Base-by-base conservation (phyloP, 352 stramenopile species). In the Pythium sp. region DNA sequence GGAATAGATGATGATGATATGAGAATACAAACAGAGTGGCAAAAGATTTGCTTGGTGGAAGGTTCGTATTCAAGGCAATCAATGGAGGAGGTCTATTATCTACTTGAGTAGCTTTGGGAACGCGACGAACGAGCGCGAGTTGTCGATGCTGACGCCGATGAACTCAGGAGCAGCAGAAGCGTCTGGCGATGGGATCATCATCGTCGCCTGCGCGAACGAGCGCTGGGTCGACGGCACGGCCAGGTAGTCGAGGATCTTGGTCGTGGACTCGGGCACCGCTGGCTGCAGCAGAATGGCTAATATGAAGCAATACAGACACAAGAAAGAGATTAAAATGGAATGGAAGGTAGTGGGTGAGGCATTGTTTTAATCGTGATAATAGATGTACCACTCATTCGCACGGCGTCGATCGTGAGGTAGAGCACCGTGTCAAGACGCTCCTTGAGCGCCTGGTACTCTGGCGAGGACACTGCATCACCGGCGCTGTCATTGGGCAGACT, bases 261-360 rank as follows among this genome's bases (percentile, higher is more conserved):
- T 70, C 24, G 85, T 67, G 12, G 84, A 78, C 55, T 81, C 68
- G 0, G 87, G 87, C 28, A 93, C 79, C 8, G 86, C 75, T 22
- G 87, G 87, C 58, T 92, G 82, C 58, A 95, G 59, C 38, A 95
- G 67, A 62, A 92, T 90, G 5, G 87, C 87, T 94, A 55, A 6
- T 18, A 26, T 73, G 51, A 24, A 46, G 9, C 11, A 41, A 66
- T 20, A 69, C n/a, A 3, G n/a, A 43, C 62, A 20, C n/a, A 32
- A 0, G 14, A 20, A 28, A 15, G 34, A 58, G 43, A 43, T 49
- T 49, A n/a, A 6, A n/a, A 1, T 8, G 14, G 41, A 49, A 7
- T 8, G 41, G 41, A 49, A n/a, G 41, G 41, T n/a, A n/a, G 14
- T 15, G 38, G 14, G 15, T 18, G 12, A 18, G 7, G 3, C n/a